A percentile compares a stretch with the other conserved stretches of the same genome.
Evolutionary conservation across 345 rosid genomes (phyloP).

Genomic region (Salix udensis): DNA sequence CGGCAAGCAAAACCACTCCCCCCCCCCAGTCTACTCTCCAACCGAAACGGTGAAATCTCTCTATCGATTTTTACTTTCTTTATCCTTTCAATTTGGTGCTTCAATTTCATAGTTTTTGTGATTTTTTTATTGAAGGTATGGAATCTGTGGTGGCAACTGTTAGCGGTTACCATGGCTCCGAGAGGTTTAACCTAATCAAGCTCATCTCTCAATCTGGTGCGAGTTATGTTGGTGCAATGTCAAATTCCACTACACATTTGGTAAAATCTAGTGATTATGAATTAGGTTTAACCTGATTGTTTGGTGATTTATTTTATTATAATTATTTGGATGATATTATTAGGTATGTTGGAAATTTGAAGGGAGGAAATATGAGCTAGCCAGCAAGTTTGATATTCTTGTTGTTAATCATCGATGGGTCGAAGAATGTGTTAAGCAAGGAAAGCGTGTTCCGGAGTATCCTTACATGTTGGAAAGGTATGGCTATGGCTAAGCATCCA

Average conservation of each 20-base stretch:
- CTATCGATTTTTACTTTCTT: neutral
- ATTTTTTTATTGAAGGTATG: slow-evolving; percentile 37
- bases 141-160: slow-evolving; percentile 85
- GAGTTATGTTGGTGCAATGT: slow-evolving; percentile 72
- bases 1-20: slow-evolving; percentile 15
- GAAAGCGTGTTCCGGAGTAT: slow-evolving; percentile 53
- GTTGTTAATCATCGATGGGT: slow-evolving; percentile 84
- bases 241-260: slow-evolving; percentile 71
- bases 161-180: slow-evolving; percentile 79
- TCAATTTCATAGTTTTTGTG: neutral
- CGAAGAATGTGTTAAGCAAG: slow-evolving; percentile 66
- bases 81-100: no score
- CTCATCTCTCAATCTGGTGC: slow-evolving; percentile 67
- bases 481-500: neutral
- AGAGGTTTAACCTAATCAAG: slow-evolving; percentile 78
- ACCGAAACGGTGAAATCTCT: neutral
- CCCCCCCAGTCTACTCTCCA: neutral
- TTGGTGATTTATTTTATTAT: neutral
- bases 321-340: neutral
- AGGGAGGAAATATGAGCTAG: slow-evolving; percentile 64
- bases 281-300: no score
- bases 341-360: slow-evolving; percentile 85
- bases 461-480: slow-evolving; percentile 66
- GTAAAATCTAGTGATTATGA: slow-evolving; percentile 28
- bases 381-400: slow-evolving; percentile 47